Evolutionary conservation across 208 protist species (phyloP), one percentile per base, ranked within the genome.

Genomic region (Phytomonas sp.): DNA sequence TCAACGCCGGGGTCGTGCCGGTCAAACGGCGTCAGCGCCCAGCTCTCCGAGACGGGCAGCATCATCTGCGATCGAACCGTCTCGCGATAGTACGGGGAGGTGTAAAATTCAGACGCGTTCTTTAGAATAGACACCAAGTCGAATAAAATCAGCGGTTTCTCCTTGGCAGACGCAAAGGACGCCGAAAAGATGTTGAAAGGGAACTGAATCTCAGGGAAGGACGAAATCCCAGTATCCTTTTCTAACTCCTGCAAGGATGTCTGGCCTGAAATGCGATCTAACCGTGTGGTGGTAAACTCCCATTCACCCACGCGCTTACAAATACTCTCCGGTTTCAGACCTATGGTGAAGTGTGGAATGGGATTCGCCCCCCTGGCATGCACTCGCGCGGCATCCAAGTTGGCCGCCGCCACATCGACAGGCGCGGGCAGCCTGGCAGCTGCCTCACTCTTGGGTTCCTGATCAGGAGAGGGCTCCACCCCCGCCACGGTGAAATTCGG

Each of bases 161-260:
- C 66, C 63, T 59, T 40, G 5, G 53, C 29, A 7, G 7, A 31
- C n/a, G 61, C 62, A 0, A 64, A 69, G 28, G 69, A 61, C 32
- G 91, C 79, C 6, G 60, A n/a, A n/a, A 95, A 76, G 36, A 82
- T 81, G 67, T 95, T 93, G 60, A 79, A 71, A 3, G 74, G 76
- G 63, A 92, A 93, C 17, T 75, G 75, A 30, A 95, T 90, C 70
- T 95, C 86, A 0, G 89, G 89, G 26, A 95, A 75, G 9, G 87
- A 72, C 13, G 64, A 64, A 36, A 93, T 80, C 60, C 76, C 75
- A 13, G 91, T 67, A 8, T 62, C 32, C 13, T 77, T 56, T 75
- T 89, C 78, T 59, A 90, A 70, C n/a, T 71, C 59, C 28, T 65
- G 32, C 60, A 81, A 51, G 78, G 92, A 84, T 36, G 79, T 74